Conservation (phyloP, 768 basidiomycete genomes). For the Kwoniella dendrophila region DNA sequence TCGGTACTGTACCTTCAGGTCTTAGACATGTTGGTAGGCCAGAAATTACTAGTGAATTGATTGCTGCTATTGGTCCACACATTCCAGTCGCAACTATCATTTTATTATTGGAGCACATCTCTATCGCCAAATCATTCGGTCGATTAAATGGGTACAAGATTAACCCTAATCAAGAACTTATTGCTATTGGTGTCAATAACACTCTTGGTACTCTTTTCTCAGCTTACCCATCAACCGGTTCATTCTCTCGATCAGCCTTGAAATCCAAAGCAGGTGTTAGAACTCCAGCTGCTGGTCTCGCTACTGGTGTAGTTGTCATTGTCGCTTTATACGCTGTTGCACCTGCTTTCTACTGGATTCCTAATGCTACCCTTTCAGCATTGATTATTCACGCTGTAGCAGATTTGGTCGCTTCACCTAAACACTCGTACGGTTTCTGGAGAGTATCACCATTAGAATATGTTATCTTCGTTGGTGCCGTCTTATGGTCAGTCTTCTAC, state of each 20-base stretch:
- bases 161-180: constrained; percentile 85
- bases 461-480: constrained; percentile 81
- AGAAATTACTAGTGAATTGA: constrained; percentile 60
- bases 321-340: constrained; percentile 94
- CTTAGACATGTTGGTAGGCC: constrained; percentile 61
- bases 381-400: constrained; percentile 90
- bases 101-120: constrained; percentile 90
- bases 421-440: constrained; percentile 86
- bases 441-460: constrained; percentile 90
- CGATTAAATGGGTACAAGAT: constrained; percentile 90
- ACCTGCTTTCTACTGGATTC: constrained; percentile 78
- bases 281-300: constrained; percentile 84
- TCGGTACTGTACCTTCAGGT: constrained; percentile 81
- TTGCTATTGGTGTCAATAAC: constrained; percentile 97
- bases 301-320: constrained; percentile 83
- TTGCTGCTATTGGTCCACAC: constrained; percentile 71
- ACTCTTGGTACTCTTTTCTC: constrained; percentile 83
- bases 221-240: constrained; percentile 96
- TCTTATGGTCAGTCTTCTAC: constrained; percentile 88
- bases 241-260: constrained; percentile 96
- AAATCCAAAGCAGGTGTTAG: constrained; percentile 97
- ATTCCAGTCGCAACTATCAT: constrained; percentile 60
- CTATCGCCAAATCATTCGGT: constrained; percentile 93
- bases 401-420: constrained; percentile 76
- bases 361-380: constrained; percentile 69